Base-by-base conservation (phyloP, 805 yeast genomes). In the Suhomyces faveliae region DNA sequence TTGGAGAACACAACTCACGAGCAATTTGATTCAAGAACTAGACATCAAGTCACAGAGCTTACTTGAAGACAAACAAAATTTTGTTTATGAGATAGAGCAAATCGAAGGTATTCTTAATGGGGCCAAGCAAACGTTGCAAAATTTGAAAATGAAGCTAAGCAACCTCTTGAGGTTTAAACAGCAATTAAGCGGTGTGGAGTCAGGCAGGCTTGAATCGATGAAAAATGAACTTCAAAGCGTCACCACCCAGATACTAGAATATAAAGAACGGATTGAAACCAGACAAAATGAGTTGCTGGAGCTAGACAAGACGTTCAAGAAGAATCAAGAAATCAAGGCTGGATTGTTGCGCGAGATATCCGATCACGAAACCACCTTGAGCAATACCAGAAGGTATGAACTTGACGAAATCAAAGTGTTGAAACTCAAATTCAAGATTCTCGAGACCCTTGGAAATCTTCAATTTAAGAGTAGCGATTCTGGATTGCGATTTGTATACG, bases 1-100 rank as follows among this genome's bases (percentile, higher is more conserved):
- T 43, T 84, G 89, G 89, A 66, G 87, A 50, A 59, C 68, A 10
- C 79, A 79, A 51, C 71, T 82, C 41, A 57, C 78, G 5, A 66
- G 68, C 20, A 81, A 79, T 35, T 65, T 83, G 12, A 56, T 74
- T 25, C 60, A 54, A 13, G 69, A 69, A 35, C 52, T 72, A 17
- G 51, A 59, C 20, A 51, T 43, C 22, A 62, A 60, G 35, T 48
- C 50, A 4, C 58, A 56, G 19, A 49, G 53, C 10, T 53, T 66
- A 19, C 46, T 40, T n/a, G 50, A 53, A 6, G 70, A 65, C 43
- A 54, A 54, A 42, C 45, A 27, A 4, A 43, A 40, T 1, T 22
- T 65, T 5, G 27, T 44, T 9, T 30, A 45, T 5, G 58, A 56
- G 11, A 42, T 64, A 6, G 39, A 27, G 5, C 41, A 40, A 6